Percentiles rank a stretch among this genome's conserved stretches.
These are phyloP conservation scores for Aspergillus pseudonomiae DNA, from an alignment of 2,329 filamentous ascomycete species.

Conservation along the genomic window DNA sequence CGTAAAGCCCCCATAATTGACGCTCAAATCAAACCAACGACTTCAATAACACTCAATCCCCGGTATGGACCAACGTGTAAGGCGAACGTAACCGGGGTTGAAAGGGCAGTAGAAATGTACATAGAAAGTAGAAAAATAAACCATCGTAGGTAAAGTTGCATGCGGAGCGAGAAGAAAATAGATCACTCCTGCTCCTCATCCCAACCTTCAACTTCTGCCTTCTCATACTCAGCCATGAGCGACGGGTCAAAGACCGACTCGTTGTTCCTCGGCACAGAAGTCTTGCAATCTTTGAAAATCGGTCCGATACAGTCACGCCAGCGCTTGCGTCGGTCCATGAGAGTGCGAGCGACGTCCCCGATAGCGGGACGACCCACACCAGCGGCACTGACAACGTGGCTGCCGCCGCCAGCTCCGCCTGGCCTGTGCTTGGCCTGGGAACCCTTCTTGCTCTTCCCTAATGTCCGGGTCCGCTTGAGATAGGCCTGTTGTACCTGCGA, in stretches of 20 bases:
- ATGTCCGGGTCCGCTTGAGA: conserved; percentile 89
- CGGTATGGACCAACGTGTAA: neutral
- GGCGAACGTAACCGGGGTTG: neutral
- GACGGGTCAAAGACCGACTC: conserved; percentile 76
- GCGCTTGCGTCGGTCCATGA: conserved; percentile 87
- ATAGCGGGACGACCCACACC: conserved; percentile 64
- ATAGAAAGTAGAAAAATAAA: conserved; percentile 7
- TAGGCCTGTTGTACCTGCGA: conserved; percentile 93
- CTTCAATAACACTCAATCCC: neutral
- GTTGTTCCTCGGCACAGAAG: conserved; percentile 68
- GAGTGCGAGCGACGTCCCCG: conserved; percentile 83
- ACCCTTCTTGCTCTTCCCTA: conserved; percentile 92
- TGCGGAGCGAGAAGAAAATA: neutral
- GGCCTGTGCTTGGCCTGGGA: conserved; percentile 60
- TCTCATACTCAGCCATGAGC: conserved; percentile 73
- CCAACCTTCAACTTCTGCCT: conserved; percentile 78
- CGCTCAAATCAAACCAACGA: conserved; percentile 1
- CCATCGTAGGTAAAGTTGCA: neutral
- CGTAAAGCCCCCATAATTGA: neutral
- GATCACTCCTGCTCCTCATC: conserved; percentile 72
- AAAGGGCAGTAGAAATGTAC: neutral
- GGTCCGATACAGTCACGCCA: conserved; percentile 92
- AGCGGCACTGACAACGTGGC: conserved; percentile 51
- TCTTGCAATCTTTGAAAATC: conserved; percentile 82
- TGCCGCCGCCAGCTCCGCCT: conserved; percentile 74